Percentiles rank a stretch among this genome's conserved stretches.
These are phyloP conservation scores for Debaryomyces singareniensis DNA, from an alignment of 1,139 yeast species.

Conservation along the genomic window DNA sequence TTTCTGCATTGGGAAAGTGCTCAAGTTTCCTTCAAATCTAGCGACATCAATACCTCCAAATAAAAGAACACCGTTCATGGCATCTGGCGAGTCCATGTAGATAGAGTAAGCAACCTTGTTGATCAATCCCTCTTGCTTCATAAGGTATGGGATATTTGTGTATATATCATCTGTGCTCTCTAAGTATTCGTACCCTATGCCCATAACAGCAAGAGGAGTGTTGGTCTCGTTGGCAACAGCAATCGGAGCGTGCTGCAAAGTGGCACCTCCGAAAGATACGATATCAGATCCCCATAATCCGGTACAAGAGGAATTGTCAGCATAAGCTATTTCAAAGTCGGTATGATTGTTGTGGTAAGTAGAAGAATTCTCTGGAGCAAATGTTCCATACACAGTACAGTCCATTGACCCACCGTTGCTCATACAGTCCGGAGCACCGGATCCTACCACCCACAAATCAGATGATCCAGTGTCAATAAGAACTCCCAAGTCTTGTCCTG, in stretches of 20 bases:
- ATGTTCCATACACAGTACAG: conserved; percentile 44
- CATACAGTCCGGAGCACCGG: conserved; percentile 17
- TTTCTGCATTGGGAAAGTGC: conserved; percentile 12
- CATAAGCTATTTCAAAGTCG: conserved; percentile 22
- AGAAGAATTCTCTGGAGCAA: conserved; percentile 38
- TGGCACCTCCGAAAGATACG: conserved; percentile 12
- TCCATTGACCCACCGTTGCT: conserved; percentile 15
- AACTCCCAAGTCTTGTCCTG: conserved; percentile 44
- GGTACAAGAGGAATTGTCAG: conserved; percentile 25
- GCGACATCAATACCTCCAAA: conserved; percentile 57
- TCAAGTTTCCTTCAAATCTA: conserved; percentile 42
- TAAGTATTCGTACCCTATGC: conserved; percentile 41
- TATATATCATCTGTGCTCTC: conserved; percentile 24
- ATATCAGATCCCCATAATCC: conserved; percentile 56
- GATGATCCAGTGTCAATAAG: conserved; percentile 65
- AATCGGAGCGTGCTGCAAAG: conserved; percentile 37
- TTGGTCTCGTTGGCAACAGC: conserved; percentile 53
- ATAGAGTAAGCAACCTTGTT: conserved; percentile 46
- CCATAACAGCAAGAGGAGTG: conserved; percentile 53
- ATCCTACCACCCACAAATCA: conserved; percentile 52
- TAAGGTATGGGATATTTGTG: conserved; percentile 51
- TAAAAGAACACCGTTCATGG: conserved; percentile 40
- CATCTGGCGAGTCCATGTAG: conserved; percentile 38
- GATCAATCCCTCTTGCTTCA: conserved; percentile 46
- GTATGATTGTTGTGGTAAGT: conserved; percentile 43